phyloP scores from a whole-genome alignment of 2,329 filamentous ascomycete genomes.

The Calonectria pseudoturangicola region DNA sequence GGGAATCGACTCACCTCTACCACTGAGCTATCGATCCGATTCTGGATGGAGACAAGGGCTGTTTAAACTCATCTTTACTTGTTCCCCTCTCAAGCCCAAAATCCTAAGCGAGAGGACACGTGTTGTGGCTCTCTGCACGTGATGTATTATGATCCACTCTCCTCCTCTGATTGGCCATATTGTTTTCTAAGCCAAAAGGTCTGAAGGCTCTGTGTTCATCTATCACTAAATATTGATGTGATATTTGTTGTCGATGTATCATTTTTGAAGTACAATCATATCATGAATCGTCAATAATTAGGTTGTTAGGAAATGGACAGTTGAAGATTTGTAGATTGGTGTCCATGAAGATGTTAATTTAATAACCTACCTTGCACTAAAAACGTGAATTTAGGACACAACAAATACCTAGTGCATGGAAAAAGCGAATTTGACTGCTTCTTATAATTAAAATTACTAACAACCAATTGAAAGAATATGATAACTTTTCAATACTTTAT shows the following conservation, averaged over 20 bases:
- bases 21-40: slow-evolving; percentile 24
- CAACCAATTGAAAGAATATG: too few relatives aligned
- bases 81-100: not conserved
- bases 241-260: too few relatives aligned
- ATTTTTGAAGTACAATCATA: too few relatives aligned
- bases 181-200: not conserved
- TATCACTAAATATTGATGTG: too few relatives aligned
- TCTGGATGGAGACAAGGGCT: slow-evolving; percentile 1
- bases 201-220: too few relatives aligned
- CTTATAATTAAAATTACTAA: not conserved
- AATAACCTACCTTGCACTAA: too few relatives aligned
- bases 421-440: not conserved
- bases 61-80: not conserved
- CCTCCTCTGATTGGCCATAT: not conserved
- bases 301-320: too few relatives aligned
- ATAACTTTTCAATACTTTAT: too few relatives aligned
- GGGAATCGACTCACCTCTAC: slow-evolving; percentile 19
- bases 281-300: too few relatives aligned
- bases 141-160: not conserved
- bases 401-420: not conserved
- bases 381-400: too few relatives aligned
- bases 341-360: too few relatives aligned
- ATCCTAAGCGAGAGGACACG: not conserved
- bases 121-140: not conserved
- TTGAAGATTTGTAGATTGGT: too few relatives aligned